Evolutionary conservation across 345 rosid genomes (phyloP), one percentile per base, ranked within the genome.

Genomic region (Lagerstroemia speciosa): DNA sequence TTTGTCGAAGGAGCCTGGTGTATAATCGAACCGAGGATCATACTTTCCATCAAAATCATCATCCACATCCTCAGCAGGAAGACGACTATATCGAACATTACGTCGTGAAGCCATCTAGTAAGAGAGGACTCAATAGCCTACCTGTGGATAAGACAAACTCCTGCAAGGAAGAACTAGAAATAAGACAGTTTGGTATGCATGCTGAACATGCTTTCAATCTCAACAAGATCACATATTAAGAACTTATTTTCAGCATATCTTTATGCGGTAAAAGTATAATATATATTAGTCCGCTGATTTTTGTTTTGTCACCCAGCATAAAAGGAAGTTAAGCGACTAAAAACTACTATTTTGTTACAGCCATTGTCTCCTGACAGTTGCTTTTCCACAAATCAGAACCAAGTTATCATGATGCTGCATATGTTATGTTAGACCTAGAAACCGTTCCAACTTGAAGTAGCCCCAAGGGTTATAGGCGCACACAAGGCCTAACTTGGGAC

Each of bases 1-100:
- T 68, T 37, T 64, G 68, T 80, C 84, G n/a, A 70, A 26, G 2
- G 73, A 70, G 32, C 36, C 45, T 3, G 73, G 73, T 19, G 36
- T 48, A n/a, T 70, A 70, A 29, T 70, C 73, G 12, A 61, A 70
- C 46, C 73, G 66, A 32, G 73, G 73, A 70, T 70, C 73, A 19
- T 61, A 62, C 26, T 38, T 41, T 62, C 73, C 43, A 31, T 52
- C 67, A 26, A 8, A 22, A 62, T 64, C 58, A 43, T 62, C 45
- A 33, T 70, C 40, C n/a, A 38, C 57, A 41, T 70, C 60, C 3
- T 69, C 72, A 16, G 26, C 45, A 15, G 65, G 65, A 69, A 69
- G 72, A 40, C 34, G 65, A 26, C 48, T 69, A 22, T 69, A 69
- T 0, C 26, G 52, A 24, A 61, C 53, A 57, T 38, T 24, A 1